These are phyloP conservation scores for Curvularia eragrostidis DNA, from an alignment of 2,329 filamentous ascomycete genomes.

Conservation along the genomic window DNA sequence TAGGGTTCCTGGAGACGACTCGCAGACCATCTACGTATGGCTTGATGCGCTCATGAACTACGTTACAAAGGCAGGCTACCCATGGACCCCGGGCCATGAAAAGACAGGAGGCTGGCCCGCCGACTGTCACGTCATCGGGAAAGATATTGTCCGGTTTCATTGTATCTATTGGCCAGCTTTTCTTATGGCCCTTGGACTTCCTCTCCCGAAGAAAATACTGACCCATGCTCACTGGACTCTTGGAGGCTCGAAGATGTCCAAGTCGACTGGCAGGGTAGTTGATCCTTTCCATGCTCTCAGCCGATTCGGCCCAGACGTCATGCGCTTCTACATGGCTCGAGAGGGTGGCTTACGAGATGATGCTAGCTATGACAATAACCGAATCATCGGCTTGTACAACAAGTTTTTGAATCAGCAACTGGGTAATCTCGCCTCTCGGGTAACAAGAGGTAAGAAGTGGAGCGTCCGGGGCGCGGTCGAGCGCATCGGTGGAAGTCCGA, in stretches of 20 bases:
- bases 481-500: conserved; percentile 36
- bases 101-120: conserved; percentile 79
- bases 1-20: conserved; percentile 79
- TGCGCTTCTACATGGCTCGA: conserved; percentile 87
- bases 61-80: conserved; percentile 85
- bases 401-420: conserved; percentile 78
- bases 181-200: conserved; percentile 83
- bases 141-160: conserved; percentile 94
- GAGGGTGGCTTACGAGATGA: conserved; percentile 80
- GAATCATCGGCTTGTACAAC: conserved; percentile 77
- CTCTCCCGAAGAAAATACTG: conserved; percentile 78
- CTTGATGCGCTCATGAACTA: conserved; percentile 96
- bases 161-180: conserved; percentile 98
- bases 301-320: conserved; percentile 82
- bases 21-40: conserved; percentile 98
- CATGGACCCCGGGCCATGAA: conserved; percentile 72
- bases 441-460: conserved; percentile 74
- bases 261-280: conserved; percentile 92
- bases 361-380: conserved; percentile 81
- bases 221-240: conserved; percentile 97
- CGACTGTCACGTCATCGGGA: conserved; percentile 90
- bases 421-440: conserved; percentile 78
- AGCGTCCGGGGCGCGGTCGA: conserved; percentile 67
- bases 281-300: conserved; percentile 92
- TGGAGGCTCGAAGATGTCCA: conserved; percentile 92